These are phyloP conservation scores for Neurospora sp. DNA, from an alignment of 495 filamentous ascomycete genomes.

Conservation along the genomic window DNA sequence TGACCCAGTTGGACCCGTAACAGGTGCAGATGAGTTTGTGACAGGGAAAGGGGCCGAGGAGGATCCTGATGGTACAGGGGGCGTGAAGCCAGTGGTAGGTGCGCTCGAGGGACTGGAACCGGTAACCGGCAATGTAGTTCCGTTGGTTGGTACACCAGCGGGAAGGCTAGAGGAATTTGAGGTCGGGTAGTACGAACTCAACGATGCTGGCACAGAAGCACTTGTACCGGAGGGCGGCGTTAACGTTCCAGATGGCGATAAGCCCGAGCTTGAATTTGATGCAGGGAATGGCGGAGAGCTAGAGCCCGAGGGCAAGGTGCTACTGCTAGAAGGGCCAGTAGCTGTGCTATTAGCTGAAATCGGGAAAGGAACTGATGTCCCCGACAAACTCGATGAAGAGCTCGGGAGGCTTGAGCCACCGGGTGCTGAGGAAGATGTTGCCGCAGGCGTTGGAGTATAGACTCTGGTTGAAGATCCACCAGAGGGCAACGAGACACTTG, in stretches of 20 bases:
- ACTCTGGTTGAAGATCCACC: background rate
- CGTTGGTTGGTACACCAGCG: background rate
- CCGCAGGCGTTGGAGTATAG: background rate
- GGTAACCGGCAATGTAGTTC: background rate
- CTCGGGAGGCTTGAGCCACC: background rate
- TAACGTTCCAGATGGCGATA: background rate
- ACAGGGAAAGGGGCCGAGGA: constrained; percentile 9
- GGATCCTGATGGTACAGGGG: background rate
- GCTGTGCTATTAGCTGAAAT: background rate
- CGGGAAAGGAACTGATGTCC: constrained; percentile 1
- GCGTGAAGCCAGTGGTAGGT: background rate
- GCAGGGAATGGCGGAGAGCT: constrained; percentile 7
- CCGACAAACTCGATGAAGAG: background rate
- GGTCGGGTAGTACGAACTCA: background rate
- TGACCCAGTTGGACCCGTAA: background rate
- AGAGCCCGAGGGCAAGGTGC: background rate
- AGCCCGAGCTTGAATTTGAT: constrained; percentile 2
- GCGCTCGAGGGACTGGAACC: background rate
- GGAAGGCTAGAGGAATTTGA: background rate
- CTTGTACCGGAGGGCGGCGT: background rate
- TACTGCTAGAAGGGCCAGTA: background rate
- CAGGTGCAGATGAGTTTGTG: constrained; percentile 10
- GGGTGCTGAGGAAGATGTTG: background rate
- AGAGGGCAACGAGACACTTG: background rate
- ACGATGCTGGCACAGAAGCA: background rate